Percentiles rank a stretch among this genome's conserved stretches.
These are phyloP conservation scores for Apiospora sp. DNA, from an alignment of 2,329 filamentous ascomycete species.

Conservation along the genomic window DNA sequence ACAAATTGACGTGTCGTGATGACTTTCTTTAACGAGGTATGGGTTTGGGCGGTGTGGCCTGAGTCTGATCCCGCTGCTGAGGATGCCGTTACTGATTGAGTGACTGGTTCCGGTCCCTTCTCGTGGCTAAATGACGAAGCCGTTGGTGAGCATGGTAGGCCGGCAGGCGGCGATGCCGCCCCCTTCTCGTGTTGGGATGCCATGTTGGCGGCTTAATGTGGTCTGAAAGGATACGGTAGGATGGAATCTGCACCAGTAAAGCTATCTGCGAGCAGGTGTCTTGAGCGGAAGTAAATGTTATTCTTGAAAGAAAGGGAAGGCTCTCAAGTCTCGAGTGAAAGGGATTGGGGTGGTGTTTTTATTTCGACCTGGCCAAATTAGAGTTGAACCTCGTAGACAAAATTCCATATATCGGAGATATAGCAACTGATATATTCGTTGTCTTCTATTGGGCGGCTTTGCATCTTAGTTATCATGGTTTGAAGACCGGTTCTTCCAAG, in stretches of 20 bases:
- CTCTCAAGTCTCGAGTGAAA: background rate
- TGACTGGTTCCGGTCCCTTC: background rate
- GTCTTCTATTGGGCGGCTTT: background rate
- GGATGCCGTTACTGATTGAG: background rate
- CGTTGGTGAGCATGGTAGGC: background rate
- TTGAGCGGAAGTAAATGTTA: background rate
- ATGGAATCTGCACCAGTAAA: background rate
- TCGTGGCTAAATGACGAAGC: background rate
- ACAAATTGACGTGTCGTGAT: constrained; percentile 47
- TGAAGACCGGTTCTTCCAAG: background rate
- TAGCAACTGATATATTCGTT: background rate
- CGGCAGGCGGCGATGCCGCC: background rate
- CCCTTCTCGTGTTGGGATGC: background rate
- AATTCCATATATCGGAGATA: background rate
- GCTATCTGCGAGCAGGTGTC: background rate
- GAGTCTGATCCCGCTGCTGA: background rate
- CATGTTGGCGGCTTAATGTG: background rate
- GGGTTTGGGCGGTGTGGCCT: background rate
- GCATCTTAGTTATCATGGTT: background rate
- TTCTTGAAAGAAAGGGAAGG: background rate
- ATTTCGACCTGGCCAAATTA: background rate
- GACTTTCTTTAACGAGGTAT: background rate
- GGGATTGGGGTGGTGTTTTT: background rate
- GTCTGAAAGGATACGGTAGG: background rate
- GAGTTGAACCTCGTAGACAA: background rate